These are phyloP conservation scores for Uncinocarpus reesii DNA, from an alignment of 2,329 filamentous ascomycete genomes.

Conservation along the genomic window DNA sequence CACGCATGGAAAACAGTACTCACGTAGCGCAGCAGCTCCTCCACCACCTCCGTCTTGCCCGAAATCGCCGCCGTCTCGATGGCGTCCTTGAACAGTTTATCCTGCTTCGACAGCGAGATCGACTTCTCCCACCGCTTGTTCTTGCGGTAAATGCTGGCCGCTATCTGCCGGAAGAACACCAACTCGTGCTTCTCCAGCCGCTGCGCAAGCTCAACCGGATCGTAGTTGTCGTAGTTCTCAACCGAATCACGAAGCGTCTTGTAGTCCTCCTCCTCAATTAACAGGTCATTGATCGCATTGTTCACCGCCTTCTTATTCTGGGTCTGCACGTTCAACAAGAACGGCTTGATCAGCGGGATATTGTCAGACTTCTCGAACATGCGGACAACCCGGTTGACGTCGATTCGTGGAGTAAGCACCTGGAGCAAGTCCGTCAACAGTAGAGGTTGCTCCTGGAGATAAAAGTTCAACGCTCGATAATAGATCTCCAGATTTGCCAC, in stretches of 20 bases:
- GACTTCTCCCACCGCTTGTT: slow-evolving; percentile 99
- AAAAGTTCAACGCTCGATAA: slow-evolving; percentile 94
- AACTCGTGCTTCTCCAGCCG: slow-evolving; percentile 95
- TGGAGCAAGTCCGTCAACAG: slow-evolving; percentile 93
- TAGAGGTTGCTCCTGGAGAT: slow-evolving; percentile 91
- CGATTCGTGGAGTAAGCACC: slow-evolving; percentile 80
- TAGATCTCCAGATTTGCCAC: slow-evolving; percentile 98
- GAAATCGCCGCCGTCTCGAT: slow-evolving; percentile 96
- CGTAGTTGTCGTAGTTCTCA: slow-evolving; percentile 98
- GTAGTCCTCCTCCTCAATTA: slow-evolving; percentile 98
- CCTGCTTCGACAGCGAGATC: slow-evolving; percentile 93
- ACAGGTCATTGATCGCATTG: slow-evolving; percentile 90
- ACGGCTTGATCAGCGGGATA: slow-evolving; percentile 95
- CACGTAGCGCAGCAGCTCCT: slow-evolving; percentile 93
- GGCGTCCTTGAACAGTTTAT: slow-evolving; percentile 98
- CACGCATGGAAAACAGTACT: slow-evolving; percentile 35
- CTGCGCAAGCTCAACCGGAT: slow-evolving; percentile 81
- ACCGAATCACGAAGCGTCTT: slow-evolving; percentile 97
- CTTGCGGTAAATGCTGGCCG: slow-evolving; percentile 96
- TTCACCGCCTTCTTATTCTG: slow-evolving; percentile 99
- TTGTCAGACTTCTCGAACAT: slow-evolving; percentile 99
- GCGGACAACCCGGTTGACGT: slow-evolving; percentile 97
- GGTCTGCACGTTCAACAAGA: slow-evolving; percentile 87
- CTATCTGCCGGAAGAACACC: slow-evolving; percentile 98
- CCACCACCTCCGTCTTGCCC: slow-evolving; percentile 79